Percentiles rank a stretch among this genome's conserved stretches.
Evolutionary conservation across 495 filamentous ascomycete species (phyloP).

Genomic region (Xylaria bambusicola): DNA sequence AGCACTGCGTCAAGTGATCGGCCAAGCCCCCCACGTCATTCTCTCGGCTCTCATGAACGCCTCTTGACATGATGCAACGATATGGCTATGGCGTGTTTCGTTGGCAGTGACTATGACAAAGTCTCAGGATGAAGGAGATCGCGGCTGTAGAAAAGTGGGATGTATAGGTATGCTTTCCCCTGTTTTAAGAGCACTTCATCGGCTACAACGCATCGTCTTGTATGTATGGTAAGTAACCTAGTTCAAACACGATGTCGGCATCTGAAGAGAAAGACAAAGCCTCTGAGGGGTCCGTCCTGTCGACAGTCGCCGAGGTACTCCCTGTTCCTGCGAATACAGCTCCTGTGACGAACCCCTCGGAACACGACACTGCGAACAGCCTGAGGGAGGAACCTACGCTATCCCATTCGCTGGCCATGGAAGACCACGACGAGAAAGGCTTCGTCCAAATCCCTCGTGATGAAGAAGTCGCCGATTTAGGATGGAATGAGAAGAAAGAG

Average conservation of each 20-base stretch:
- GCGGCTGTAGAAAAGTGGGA: slow-evolving; percentile 2
- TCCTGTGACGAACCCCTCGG: slow-evolving; percentile 26
- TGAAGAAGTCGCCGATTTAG: slow-evolving; percentile 61
- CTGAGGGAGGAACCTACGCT: slow-evolving; percentile 36
- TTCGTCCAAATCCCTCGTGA: slow-evolving; percentile 34
- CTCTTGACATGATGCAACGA: background rate
- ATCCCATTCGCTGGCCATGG: slow-evolving; percentile 40
- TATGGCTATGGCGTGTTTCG: background rate
- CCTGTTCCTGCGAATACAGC: slow-evolving; percentile 36
- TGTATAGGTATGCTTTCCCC: background rate
- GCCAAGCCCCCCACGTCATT: slow-evolving; percentile 14
- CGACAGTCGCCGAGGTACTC: slow-evolving; percentile 32
- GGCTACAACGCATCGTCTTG: too few relatives aligned
- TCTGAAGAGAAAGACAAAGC: slow-evolving; percentile 10
- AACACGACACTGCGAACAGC: slow-evolving; percentile 29
- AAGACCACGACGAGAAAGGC: slow-evolving; percentile 37
- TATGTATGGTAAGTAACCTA: too few relatives aligned
- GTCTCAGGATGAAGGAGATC: background rate
- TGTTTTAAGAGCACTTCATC: background rate
- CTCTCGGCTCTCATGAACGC: background rate
- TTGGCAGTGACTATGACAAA: background rate
- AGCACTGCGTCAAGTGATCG: background rate
- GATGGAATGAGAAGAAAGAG: slow-evolving; percentile 67
- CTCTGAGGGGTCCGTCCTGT: background rate
- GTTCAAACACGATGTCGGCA: slow-evolving; percentile 6